Evolutionary conservation across 2,329 filamentous ascomycete genomes (phyloP).

Genomic region (Sarocladium brachiariae): DNA sequence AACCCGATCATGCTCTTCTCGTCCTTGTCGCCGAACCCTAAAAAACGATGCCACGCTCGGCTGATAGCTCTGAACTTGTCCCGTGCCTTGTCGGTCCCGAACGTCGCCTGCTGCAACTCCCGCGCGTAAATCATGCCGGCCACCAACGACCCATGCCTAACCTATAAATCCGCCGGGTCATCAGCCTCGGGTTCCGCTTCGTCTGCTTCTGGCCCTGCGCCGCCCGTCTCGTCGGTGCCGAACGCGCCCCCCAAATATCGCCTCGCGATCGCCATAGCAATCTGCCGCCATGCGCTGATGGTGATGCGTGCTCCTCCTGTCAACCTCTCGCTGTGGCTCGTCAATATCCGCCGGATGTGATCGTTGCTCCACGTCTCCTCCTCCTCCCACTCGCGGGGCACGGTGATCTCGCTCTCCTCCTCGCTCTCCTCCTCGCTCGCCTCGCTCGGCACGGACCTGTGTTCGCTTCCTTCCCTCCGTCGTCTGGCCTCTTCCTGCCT

Average conservation of each 20-base stretch:
- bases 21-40: neutral
- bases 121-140: constrained; percentile 12
- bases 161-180: constrained; percentile 8
- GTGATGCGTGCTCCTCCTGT: neutral
- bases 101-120: constrained; percentile 7
- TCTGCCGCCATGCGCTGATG: neutral
- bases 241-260: constrained; percentile 8
- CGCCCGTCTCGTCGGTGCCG: neutral
- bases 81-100: neutral
- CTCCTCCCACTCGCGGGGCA: neutral
- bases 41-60: constrained; percentile 12
- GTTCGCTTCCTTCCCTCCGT: no score
- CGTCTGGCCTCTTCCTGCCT: neutral
- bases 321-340: neutral
- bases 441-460: neutral
- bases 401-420: neutral
- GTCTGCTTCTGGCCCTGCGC: neutral
- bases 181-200: neutral
- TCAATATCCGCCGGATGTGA: neutral
- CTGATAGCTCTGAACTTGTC: constrained; percentile 11
- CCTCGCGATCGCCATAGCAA: constrained; percentile 10
- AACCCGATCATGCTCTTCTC: neutral
- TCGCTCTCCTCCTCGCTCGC: neutral
- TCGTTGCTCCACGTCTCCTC: neutral
- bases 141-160: constrained; percentile 7